Evolutionary conservation across 371 early-diverging fungal species (phyloP).

Genomic region (Mucor ambiguus): DNA sequence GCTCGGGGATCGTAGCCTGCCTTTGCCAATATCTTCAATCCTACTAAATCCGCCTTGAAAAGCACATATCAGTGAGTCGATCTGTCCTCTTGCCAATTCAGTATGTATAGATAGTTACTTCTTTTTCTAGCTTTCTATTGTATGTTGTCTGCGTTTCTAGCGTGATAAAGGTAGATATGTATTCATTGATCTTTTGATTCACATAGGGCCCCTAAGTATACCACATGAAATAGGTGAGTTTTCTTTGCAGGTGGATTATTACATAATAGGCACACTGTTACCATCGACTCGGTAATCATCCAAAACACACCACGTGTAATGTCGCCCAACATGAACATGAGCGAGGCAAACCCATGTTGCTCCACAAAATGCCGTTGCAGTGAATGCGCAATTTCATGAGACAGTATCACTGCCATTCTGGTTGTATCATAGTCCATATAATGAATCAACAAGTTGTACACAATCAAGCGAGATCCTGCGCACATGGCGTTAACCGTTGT

Average conservation of each 20-base stretch:
- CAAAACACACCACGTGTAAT: conserved; percentile 51
- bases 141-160: conserved; percentile 43
- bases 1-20: conserved; percentile 57
- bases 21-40: conserved; percentile 55
- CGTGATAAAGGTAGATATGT: conserved; percentile 34
- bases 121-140: conserved; percentile 46
- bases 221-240: background rate
- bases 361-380: conserved; percentile 67
- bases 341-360: conserved; percentile 55
- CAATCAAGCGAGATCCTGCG: conserved; percentile 37
- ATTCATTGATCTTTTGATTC: conserved; percentile 51
- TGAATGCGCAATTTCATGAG: conserved; percentile 67
- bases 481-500: conserved; percentile 52
- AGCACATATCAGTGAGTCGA: background rate
- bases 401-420: conserved; percentile 58
- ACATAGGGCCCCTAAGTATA: conserved; percentile 39
- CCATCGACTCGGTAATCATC: conserved; percentile 47
- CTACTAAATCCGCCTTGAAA: conserved; percentile 35
- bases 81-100: background rate
- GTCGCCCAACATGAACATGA: conserved; percentile 51
- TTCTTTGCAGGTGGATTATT: background rate
- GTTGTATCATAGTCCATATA: conserved; percentile 56
- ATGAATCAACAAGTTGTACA: conserved; percentile 52
- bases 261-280: background rate
- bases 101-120: conserved; percentile 24